Evolutionary conservation across 2,329 filamentous ascomycete species (phyloP), one percentile per base, ranked within the genome.

Genomic region (Trichoderma arundinaceum): DNA sequence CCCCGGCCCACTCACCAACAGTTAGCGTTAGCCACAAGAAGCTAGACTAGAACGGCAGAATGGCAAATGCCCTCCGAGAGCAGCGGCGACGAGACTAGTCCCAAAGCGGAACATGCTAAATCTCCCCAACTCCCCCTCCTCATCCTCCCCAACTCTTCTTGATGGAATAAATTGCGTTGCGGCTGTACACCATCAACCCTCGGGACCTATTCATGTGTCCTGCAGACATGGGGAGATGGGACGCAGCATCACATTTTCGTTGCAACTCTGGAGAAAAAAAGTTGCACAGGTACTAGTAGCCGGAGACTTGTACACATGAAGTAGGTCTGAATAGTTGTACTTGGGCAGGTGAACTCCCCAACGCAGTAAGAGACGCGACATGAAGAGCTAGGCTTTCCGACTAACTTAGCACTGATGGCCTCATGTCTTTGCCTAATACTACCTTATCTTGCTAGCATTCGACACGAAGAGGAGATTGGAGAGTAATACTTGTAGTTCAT

Each of bases 131-230:
- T 28, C 22, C 22, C 22, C 60, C 22, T 28, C 22, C 22, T 28
- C 22, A 3, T 28, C 46, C 35, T 52, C 59, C 35, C 48, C 59
- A 53, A 43, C 12, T 41, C 39, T 38, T 57, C 38, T 43, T 57
- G 53, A n/a, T 19, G 49, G 15, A 41, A n/a, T 41, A 43, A 9
- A 43, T 43, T 58, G 28, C 22, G 54, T 52, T 52, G 48, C 38
- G 38, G 38, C 39, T 43, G 48, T 62, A 52, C 59, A 53, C 59
- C 59, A 52, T 15, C 59, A 44, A n/a, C 39, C 22, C 22, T 53
- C 59, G 59, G 59, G 48, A 62, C 49, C 59, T 62, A 52, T 41
- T 44, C 33, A 44, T 44, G 17, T 12, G 17, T 62, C 46, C 58
- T 39, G 22, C 38, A 43, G 35, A 13, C 35, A 39, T 46, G 52